Evolutionary conservation across 1,139 yeast species (phyloP).

Genomic region (Magnusiomyces fungicola): DNA sequence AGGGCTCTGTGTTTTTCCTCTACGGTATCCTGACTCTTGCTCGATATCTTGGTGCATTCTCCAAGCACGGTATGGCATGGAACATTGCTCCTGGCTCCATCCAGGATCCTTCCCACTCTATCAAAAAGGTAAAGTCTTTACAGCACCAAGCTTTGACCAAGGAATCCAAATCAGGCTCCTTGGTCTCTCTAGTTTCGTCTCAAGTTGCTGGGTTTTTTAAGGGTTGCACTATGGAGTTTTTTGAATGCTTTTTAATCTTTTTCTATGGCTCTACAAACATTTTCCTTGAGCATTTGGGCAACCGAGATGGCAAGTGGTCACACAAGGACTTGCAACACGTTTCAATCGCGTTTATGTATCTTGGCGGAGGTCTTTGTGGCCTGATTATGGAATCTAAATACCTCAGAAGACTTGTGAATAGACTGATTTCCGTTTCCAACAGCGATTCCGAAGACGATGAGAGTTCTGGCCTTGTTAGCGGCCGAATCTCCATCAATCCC

Average conservation of each 20-base stretch:
- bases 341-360: conserved; percentile 87
- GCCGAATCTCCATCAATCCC: conserved; percentile 49
- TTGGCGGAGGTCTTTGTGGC: conserved; percentile 92
- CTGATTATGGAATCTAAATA: conserved; percentile 62
- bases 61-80: conserved; percentile 86
- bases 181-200: conserved; percentile 30
- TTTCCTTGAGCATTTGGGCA: conserved; percentile 81
- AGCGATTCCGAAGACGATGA: conserved; percentile 15
- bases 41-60: conserved; percentile 78
- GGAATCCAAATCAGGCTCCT: not conserved
- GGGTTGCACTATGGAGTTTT: conserved; percentile 66
- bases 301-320: conserved; percentile 70
- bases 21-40: conserved; percentile 73
- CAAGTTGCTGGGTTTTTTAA: conserved; percentile 11
- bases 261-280: conserved; percentile 85
- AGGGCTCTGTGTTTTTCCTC: conserved; percentile 81
- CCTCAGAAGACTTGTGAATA: conserved; percentile 26
- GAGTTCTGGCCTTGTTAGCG: conserved; percentile 19
- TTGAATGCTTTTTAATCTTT: conserved; percentile 71
- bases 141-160: conserved; percentile 2
- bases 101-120: conserved; percentile 5
- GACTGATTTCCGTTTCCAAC: conserved; percentile 11
- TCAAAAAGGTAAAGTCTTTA: not conserved
- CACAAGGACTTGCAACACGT: conserved; percentile 93
- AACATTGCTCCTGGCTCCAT: conserved; percentile 42